Conservation (phyloP, 257 asterid species). For the Mitragyna speciosa region DNA sequence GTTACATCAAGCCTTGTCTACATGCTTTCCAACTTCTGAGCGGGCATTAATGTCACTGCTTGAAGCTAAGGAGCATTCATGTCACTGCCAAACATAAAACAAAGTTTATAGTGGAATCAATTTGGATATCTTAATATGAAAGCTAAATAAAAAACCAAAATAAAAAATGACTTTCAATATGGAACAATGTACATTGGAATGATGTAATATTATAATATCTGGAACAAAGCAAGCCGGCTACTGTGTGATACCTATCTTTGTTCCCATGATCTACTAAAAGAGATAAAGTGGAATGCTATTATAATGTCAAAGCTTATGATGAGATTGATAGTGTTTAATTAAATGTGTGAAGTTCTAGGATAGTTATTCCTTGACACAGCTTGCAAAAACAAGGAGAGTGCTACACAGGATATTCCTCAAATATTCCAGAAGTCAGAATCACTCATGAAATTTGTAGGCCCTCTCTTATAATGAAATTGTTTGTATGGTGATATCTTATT, state of each 20-base stretch:
- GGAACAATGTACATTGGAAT: too few species aligned
- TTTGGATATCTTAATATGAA: too few species aligned
- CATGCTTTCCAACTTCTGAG: too few species aligned
- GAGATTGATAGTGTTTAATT: slow-evolving; percentile 23
- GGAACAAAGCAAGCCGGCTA: slow-evolving; percentile 99
- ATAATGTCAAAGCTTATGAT: slow-evolving; percentile 13
- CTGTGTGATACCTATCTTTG: slow-evolving; percentile 86
- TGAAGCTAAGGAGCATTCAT: too few species aligned
- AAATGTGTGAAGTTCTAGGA: slow-evolving; percentile 50
- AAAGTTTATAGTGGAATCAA: too few species aligned
- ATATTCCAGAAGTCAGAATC: slow-evolving; percentile 79
- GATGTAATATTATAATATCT: slow-evolving; percentile 79
- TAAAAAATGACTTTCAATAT: too few species aligned
- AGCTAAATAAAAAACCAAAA: too few species aligned
- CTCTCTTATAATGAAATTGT: slow-evolving; percentile 5
- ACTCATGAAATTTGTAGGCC: slow-evolving; percentile 79
- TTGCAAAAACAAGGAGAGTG: slow-evolving; percentile 75
- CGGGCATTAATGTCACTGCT: too few species aligned
- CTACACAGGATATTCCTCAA: slow-evolving; percentile 75
- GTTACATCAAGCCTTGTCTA: too few species aligned
- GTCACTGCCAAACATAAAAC: too few species aligned
- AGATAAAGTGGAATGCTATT: slow-evolving; percentile 44
- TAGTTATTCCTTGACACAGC: slow-evolving; percentile 90
- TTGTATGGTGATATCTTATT: background rate
- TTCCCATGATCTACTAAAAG: slow-evolving; percentile 86